A percentile compares a stretch with the other conserved stretches of the same genome.
These are phyloP conservation scores for Aspergillus clavatus DNA, from an alignment of 2,329 filamentous ascomycete genomes.

Conservation along the genomic window DNA sequence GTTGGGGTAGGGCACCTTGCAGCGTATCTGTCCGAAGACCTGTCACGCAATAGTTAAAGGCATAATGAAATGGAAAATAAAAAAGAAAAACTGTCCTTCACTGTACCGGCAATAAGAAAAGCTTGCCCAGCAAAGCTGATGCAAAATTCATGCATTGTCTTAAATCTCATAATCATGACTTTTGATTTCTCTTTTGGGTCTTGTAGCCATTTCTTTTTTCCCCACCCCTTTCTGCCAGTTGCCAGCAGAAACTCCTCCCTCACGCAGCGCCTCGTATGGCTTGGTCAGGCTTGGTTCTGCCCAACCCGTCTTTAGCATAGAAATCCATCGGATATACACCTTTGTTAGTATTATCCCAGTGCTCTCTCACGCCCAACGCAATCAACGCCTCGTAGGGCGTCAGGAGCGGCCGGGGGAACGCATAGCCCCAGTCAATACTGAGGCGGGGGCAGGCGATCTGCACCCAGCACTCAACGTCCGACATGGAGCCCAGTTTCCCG, in stretches of 20 bases:
- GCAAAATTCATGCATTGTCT: background rate
- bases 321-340: constrained; percentile 97
- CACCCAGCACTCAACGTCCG: constrained; percentile 94
- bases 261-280: constrained; percentile 14
- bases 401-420: constrained; percentile 79
- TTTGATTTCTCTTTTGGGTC: background rate
- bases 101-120: background rate
- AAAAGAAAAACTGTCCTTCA: background rate
- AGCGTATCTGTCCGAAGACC: background rate
- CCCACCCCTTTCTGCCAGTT: background rate
- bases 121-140: background rate
- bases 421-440: constrained; percentile 99
- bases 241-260: background rate
- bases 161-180: background rate
- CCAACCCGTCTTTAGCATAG: constrained; percentile 86
- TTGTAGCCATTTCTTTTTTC: background rate
- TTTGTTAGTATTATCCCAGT: constrained; percentile 59
- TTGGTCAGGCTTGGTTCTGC: constrained; percentile 60
- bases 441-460: constrained; percentile 94
- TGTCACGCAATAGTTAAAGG: background rate
- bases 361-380: constrained; percentile 72
- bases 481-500: constrained; percentile 88
- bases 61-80: background rate
- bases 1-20: background rate
- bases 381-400: constrained; percentile 95